These are phyloP conservation scores for Aspergillus brunneoviolaceus DNA, from an alignment of 2,329 filamentous ascomycete genomes.

Conservation along the genomic window DNA sequence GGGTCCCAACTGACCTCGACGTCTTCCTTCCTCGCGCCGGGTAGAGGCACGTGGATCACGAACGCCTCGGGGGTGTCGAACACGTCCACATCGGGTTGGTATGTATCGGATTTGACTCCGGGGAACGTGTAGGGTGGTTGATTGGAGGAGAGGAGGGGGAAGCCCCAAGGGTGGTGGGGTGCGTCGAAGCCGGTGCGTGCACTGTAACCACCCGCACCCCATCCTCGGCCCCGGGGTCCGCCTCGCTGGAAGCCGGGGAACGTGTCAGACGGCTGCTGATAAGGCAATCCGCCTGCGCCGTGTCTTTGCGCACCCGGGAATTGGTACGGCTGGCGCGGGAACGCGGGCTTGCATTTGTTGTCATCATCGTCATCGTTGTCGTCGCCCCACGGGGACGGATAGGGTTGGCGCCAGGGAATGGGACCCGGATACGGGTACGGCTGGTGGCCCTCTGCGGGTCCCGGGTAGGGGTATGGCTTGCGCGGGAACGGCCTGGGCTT, in stretches of 20 bases:
- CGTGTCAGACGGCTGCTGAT: too few species aligned
- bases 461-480: too few species aligned
- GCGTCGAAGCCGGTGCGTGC: not conserved
- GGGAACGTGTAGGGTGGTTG: not conserved
- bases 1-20: slow-evolving; percentile 7
- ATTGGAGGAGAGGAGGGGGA: not conserved
- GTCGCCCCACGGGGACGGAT: not conserved
- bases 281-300: too few species aligned
- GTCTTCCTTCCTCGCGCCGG: slow-evolving; percentile 6
- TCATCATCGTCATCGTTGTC: not conserved
- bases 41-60: not conserved
- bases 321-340: not conserved
- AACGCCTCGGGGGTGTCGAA: slow-evolving; percentile 2
- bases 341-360: not conserved
- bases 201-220: not conserved
- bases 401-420: not conserved
- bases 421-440: not conserved
- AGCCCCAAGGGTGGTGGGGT: too few species aligned
- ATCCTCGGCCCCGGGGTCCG: not conserved
- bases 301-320: too few species aligned
- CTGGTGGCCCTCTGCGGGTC: too few species aligned
- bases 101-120: not conserved
- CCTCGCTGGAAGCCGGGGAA: not conserved
- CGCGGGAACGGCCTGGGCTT: too few species aligned
- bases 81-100: slow-evolving; percentile 4